These are phyloP conservation scores for Phaseolus lunatus DNA, from an alignment of 306 rosid species.

Conservation along the genomic window DNA sequence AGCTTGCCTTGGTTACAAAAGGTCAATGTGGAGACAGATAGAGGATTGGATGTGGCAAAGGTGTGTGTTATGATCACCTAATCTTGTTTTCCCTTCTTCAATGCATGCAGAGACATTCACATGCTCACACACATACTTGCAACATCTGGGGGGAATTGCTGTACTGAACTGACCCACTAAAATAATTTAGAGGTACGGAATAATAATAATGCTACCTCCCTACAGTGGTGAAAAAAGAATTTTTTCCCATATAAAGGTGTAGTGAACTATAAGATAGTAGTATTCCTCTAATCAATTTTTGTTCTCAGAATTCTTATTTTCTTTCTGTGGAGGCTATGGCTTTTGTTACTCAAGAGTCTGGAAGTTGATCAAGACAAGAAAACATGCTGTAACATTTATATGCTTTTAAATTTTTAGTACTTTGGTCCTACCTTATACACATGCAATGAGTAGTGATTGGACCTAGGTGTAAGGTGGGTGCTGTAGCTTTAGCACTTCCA, in stretches of 20 bases:
- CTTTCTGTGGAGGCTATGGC: slow-evolving; percentile 6
- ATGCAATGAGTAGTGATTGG: background rate
- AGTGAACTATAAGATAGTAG: slow-evolving; percentile 2
- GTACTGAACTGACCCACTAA: slow-evolving; percentile 47
- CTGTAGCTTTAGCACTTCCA: background rate
- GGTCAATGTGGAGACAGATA: slow-evolving; percentile 58
- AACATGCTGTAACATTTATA: slow-evolving; percentile 9
- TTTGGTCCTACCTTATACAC: no score
- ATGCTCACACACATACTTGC: slow-evolving; percentile 44
- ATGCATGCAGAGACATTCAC: slow-evolving; percentile 45
- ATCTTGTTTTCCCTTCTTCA: slow-evolving; percentile 45
- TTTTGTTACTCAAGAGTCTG: slow-evolving; percentile 13
- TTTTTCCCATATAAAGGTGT: slow-evolving; percentile 1
- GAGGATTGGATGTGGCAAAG: slow-evolving; percentile 68
- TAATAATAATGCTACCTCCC: slow-evolving; percentile 30
- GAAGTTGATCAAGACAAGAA: slow-evolving; percentile 25
- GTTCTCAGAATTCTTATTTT: background rate
- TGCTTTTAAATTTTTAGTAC: background rate
- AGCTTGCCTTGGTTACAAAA: slow-evolving; percentile 68
- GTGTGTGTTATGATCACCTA: slow-evolving; percentile 64
- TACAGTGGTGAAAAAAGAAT: background rate
- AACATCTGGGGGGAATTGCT: slow-evolving; percentile 40
- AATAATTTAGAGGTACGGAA: slow-evolving; percentile 36
- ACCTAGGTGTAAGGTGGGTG: background rate
- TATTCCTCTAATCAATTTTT: background rate